These are phyloP conservation scores for Skeletonema grethae DNA, from an alignment of 108 stramenopile genomes.

Conservation along the genomic window DNA sequence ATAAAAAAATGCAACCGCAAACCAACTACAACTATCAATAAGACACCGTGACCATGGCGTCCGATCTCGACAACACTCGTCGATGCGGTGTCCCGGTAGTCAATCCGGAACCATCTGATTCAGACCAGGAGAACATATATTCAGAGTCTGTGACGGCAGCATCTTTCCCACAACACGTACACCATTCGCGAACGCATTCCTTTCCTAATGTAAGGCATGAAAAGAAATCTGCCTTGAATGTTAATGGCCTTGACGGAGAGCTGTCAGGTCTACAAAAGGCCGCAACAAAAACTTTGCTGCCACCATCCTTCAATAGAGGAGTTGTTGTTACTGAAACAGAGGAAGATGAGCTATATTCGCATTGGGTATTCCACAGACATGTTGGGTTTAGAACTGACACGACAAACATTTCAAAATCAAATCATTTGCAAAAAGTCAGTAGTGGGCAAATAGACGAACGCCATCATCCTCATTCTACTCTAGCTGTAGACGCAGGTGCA, in stretches of 20 bases:
- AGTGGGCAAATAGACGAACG: not conserved
- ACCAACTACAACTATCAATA: not conserved
- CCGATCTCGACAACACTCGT: slow-evolving; percentile 14
- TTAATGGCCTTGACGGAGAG: slow-evolving; percentile 20
- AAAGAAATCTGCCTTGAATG: not conserved
- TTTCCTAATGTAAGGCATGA: not conserved
- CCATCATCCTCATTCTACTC: not conserved
- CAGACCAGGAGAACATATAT: not conserved
- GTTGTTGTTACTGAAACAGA: slow-evolving; percentile 12
- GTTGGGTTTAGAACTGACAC: slow-evolving; percentile 21
- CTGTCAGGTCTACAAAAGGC: slow-evolving; percentile 41
- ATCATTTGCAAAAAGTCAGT: not conserved
- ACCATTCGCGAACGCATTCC: slow-evolving; percentile 1
- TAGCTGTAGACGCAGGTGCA: not conserved
- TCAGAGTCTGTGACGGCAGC: not conserved
- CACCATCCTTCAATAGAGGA: slow-evolving; percentile 6
- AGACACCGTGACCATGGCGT: not conserved
- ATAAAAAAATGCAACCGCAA: not conserved
- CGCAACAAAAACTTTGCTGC: slow-evolving; percentile 32
- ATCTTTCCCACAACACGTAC: slow-evolving; percentile 2
- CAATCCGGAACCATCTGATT: not conserved
- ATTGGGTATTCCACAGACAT: slow-evolving; percentile 40
- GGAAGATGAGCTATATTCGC: slow-evolving; percentile 21
- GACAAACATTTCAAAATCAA: not conserved
- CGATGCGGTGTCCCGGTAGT: not conserved